phyloP scores from a whole-genome alignment of 805 yeast genomes.

The Wickerhamomyces xylosicus region DNA sequence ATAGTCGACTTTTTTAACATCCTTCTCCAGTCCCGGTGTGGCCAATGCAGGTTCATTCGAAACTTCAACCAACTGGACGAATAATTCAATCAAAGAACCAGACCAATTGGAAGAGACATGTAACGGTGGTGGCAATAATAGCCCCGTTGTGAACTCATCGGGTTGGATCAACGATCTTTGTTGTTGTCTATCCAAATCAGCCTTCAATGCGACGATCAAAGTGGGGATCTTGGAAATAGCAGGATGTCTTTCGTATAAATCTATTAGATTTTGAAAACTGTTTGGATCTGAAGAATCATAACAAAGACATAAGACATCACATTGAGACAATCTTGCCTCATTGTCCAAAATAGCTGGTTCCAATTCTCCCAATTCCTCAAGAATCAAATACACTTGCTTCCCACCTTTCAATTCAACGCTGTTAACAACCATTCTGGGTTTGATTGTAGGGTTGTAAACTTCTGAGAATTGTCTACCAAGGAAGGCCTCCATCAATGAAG shows the following conservation, averaged over 20 bases:
- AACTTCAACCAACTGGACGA: conserved; percentile 80
- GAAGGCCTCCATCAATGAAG: conserved; percentile 75
- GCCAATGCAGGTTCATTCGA: conserved; percentile 70
- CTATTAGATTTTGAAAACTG: conserved; percentile 74
- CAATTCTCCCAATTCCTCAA: conserved; percentile 84
- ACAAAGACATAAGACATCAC: conserved; percentile 84
- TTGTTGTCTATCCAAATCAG: conserved; percentile 92
- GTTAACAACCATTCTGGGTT: conserved; percentile 76
- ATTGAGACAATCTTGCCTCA: conserved; percentile 55
- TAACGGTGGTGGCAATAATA: conserved; percentile 68
- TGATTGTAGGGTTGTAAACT: conserved; percentile 69
- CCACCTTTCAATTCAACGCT: conserved; percentile 93
- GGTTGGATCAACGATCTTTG: conserved; percentile 84
- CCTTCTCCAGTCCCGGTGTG: conserved; percentile 72
- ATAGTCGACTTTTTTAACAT: conserved; percentile 33
- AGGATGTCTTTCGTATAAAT: conserved; percentile 51
- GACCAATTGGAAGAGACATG: conserved; percentile 91
- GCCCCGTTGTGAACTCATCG: conserved; percentile 64
- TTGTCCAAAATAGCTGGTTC: conserved; percentile 78
- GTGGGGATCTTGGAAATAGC: conserved; percentile 61
- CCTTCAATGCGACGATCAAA: conserved; percentile 85
- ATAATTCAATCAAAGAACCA: conserved; percentile 72
- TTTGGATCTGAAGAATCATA: conserved; percentile 97
- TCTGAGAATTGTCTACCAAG: conserved; percentile 65
- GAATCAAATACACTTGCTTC: conserved; percentile 82